Evolutionary conservation across 495 filamentous ascomycete species (phyloP), one percentile per base, ranked within the genome.

Genomic region (Podospora anserina): DNA sequence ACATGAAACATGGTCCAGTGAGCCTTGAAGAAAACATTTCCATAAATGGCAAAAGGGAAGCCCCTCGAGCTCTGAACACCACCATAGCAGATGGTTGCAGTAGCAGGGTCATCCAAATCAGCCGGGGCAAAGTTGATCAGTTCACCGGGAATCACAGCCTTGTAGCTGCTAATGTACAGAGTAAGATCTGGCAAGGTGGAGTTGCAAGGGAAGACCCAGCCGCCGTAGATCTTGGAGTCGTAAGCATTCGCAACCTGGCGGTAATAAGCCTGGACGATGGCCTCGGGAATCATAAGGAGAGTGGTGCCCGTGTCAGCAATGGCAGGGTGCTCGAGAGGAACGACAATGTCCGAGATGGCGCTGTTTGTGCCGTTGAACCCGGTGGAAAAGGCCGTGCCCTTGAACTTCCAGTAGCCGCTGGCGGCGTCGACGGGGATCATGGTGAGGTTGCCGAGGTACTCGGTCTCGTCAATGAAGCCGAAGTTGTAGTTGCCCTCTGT

Each of bases 21-120:
- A 75, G 85, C 86, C 84, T 95, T 94, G 68, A 96, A 84, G 79
- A 94, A 94, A 66, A 94, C 86, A 68, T 94, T 92, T 27, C 92
- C 92, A 65, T 92, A 90, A 72, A 96, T 93, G 49, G 86, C 85
- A 74, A 92, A 88, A 19, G 81, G 84, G 54, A 92, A 82, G 44
- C 86, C 86, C 28, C 79, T 77, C 67, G 88, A 82, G 64, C 80
- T 81, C 82, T 92, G 90, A 58, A 92, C 83, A 20, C 88, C 88
- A 49, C 90, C 90, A 68, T 84, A 90, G 79, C 90, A 92, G 66
- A 77, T 81, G 11, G 77, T 82, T 2, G 79, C 78, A 16, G 72
- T 74, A n/a, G 70, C 78, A 27, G 78, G 70, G 5, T 68, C 57
- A 20, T 78, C 70, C 64, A 83, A 77, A 58, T 76, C 78, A 0